These are phyloP conservation scores for Nidularia sp. DNA, from an alignment of 768 basidiomycete genomes.

Conservation along the genomic window DNA sequence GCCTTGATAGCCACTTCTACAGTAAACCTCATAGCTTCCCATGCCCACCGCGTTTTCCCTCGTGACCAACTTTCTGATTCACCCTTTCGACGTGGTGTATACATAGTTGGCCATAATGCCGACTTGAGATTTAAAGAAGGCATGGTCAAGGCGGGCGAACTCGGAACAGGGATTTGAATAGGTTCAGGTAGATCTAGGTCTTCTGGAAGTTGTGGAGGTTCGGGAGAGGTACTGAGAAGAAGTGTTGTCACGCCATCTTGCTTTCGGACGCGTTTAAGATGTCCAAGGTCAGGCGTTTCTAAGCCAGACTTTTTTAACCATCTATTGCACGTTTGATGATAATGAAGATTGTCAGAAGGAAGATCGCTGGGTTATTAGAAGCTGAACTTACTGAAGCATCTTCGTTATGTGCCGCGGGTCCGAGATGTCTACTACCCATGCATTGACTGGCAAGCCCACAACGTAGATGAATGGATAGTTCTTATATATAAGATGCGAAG, in stretches of 20 bases:
- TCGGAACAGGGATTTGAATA: constrained; percentile 60
- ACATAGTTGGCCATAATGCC: constrained; percentile 83
- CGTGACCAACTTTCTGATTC: constrained; percentile 66
- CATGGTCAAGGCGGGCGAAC: constrained; percentile 60
- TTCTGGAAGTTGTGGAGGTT: constrained; percentile 46
- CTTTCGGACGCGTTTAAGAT: constrained; percentile 77
- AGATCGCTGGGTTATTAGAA: too few relatives aligned
- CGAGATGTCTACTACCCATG: constrained; percentile 76
- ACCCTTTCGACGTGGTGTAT: constrained; percentile 63
- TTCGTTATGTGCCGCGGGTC: constrained; percentile 53
- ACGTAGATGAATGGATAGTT: background rate
- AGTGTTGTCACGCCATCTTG: constrained; percentile 41
- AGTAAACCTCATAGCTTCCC: constrained; percentile 55
- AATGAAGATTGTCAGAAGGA: background rate
- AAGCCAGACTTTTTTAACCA: constrained; percentile 66
- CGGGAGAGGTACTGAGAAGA: constrained; percentile 39
- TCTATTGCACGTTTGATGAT: constrained; percentile 27
- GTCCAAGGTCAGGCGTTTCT: constrained; percentile 58
- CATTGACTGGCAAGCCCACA: constrained; percentile 41
- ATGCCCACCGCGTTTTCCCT: constrained; percentile 71
- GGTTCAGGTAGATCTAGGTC: constrained; percentile 45
- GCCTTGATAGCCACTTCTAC: constrained; percentile 47
- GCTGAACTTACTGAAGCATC: constrained; percentile 53
- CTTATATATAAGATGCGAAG: background rate
- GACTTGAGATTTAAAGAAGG: constrained; percentile 65